Evolutionary conservation across 1,139 yeast genomes (phyloP), one percentile per base, ranked within the genome.

Genomic region (Tardiomyces blankii): DNA sequence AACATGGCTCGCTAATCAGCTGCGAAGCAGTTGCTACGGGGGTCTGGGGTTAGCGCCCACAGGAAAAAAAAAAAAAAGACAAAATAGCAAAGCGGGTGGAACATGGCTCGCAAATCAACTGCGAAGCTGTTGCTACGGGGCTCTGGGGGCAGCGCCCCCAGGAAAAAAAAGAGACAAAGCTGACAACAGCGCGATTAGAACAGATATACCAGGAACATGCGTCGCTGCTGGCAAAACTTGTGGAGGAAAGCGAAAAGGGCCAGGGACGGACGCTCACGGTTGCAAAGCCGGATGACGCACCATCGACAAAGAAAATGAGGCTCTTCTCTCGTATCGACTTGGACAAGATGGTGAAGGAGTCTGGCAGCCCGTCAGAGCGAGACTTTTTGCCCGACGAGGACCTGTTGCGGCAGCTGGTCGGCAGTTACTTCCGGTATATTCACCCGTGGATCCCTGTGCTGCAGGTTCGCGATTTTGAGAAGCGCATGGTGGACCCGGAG

Each of bases 381-480:
- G n/a, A 12, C 16, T 13, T 14, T 11, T 30, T 14, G 35, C 18
- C 39, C 30, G 25, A 41, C 18, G 27, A 28, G 28, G 32, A 41
- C 18, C 39, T 48, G 21, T 30, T 51, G 43, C 16, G 14, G 3
- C 28, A 42, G 25, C 43, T 51, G 8, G 45, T 50, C 40, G 42
- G 40, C 12, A 40, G 42, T 14, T 52, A 52, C 39, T 52, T 52
- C 40, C 42, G 40, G 35, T 35, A 44, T 14, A 44, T 52, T 8
- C 55, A 52, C 38, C 55, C 55, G 5, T 52, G 55, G 55, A 51
- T 51, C 6, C 55, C 55, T 2, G 48, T 52, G 32, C 23, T 52
- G 21, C 55, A 52, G 30, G 46, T 45, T 42, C 35, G 39, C 8
- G 42, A 41, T 14, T 49, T 52, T 28, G 43, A 43, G 5, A 43